Base-by-base conservation (phyloP, 2,329 filamentous ascomycete species). In the Coniochaeta sp. region DNA sequence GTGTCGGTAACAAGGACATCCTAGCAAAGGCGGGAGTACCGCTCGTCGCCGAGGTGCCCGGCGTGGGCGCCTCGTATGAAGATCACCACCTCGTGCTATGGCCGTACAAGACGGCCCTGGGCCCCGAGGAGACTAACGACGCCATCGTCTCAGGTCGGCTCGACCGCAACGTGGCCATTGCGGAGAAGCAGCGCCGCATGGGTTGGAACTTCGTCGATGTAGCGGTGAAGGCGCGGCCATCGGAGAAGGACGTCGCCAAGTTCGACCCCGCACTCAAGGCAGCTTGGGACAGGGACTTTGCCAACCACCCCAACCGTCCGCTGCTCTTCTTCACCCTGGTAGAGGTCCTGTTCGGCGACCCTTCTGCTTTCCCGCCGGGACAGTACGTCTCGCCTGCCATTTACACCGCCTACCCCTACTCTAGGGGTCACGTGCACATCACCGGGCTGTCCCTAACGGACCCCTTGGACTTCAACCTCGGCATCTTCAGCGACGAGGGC, bases 381-480 rank as follows among this genome's bases (percentile, higher is more conserved):
- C 77, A 83, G 55, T 83, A 83, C 55, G 65, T 82, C 27, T 74
- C 74, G 0, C 61, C 76, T 12, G 76, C 70, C 0, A 70, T 70
- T 3, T 85, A 79, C 64, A 80, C 76, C 0, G 72, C 72, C 0
- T 83, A 86, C 59, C 82, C 83, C 0, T 80, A 76, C 60, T 85
- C 80, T 1, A 76, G 81, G 0, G 83, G 83, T 2, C 71, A 73
- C 52, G 74, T 85, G 52, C 82, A 86, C 66, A 83, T 86, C 59
- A 75, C 71, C 0, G 70, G 71, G 0, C 64, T 70, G 3, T 58
- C 65, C 0, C 55, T 73, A 3, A 58, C 65, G 8, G 72, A 77
- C 22, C 64, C 70, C 0, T 65, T 76, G 4, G 76, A 83, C 53
- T 84, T 86, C 52, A 72, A 81, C 49, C 68, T 75, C 0, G 82